Conservation (phyloP, 495 filamentous ascomycete species). For the Penicillium dipodomyicola region DNA sequence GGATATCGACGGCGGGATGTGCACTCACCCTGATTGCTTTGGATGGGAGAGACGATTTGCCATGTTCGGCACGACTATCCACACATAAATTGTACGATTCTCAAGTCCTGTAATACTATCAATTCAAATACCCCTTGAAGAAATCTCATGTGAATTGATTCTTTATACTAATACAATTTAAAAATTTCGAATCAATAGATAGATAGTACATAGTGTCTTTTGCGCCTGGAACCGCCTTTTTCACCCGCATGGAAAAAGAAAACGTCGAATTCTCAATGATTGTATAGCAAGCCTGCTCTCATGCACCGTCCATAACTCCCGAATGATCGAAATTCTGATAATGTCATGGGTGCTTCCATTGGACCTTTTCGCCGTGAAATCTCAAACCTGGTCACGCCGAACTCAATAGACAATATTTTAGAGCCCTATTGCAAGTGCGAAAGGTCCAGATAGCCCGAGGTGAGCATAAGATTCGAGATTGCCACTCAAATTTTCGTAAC, state of each 20-base stretch:
- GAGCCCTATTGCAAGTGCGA: neutral
- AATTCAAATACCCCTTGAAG: slow-evolving; percentile 4
- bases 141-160: slow-evolving; percentile 1
- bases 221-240: slow-evolving; percentile 5
- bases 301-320: slow-evolving; percentile 13
- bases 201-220: slow-evolving; percentile 1
- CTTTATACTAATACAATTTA: slow-evolving; percentile 13
- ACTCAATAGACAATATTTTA: slow-evolving; percentile 9
- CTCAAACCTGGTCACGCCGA: slow-evolving; percentile 11
- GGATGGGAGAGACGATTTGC: slow-evolving; percentile 53
- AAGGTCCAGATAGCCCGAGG: slow-evolving; percentile 4
- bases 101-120: neutral
- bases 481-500: slow-evolving; percentile 47
- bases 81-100: slow-evolving; percentile 12
- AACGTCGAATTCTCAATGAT: slow-evolving; percentile 1
- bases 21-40: slow-evolving; percentile 34
- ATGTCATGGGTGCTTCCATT: slow-evolving; percentile 8
- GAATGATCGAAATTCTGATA: slow-evolving; percentile 9
- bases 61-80: slow-evolving; percentile 49
- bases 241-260: neutral
- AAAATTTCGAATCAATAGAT: slow-evolving; percentile 1
- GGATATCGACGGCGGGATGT: slow-evolving; percentile 24
- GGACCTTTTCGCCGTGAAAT: slow-evolving; percentile 5
- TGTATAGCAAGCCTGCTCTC: slow-evolving; percentile 8
- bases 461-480: slow-evolving; percentile 3